Percentiles rank a stretch among this genome's conserved stretches.
These are phyloP conservation scores for Chaetothyriales sp. DNA, from an alignment of 2,329 filamentous ascomycete species.

Conservation along the genomic window DNA sequence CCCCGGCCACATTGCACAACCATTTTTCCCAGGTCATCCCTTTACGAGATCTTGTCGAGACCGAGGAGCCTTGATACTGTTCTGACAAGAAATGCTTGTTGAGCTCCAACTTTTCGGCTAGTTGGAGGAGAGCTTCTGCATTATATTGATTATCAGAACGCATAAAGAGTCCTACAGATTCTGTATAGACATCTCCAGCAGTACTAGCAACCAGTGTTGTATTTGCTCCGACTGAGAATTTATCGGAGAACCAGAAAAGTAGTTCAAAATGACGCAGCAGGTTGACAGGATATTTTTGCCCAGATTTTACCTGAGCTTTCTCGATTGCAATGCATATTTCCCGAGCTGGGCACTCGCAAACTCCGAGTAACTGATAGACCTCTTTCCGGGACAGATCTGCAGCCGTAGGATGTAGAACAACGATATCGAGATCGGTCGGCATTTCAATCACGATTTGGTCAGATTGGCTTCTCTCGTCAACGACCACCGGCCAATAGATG, in stretches of 20 bases:
- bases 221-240: no score
- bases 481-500: conserved; percentile 5
- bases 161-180: conserved; percentile 2
- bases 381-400: conserved; percentile 2
- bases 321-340: no score
- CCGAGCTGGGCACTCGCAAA: background rate
- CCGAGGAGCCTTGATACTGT: conserved; percentile 3
- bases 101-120: background rate
- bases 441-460: conserved; percentile 5
- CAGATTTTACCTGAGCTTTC: no score
- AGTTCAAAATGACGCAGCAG: conserved; percentile 3
- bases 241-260: conserved; percentile 4
- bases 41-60: conserved; percentile 4
- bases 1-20: conserved; percentile 6
- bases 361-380: conserved; percentile 5
- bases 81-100: background rate
- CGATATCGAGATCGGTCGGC: conserved; percentile 4
- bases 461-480: conserved; percentile 1
- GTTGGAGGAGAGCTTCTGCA: conserved; percentile 3
- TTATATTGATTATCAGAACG: conserved; percentile 3
- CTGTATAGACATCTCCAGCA: background rate
- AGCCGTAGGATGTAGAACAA: conserved; percentile 6
- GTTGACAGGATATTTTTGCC: background rate
- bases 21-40: conserved; percentile 6
- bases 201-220: no score